Conservation (phyloP, 2,329 filamentous ascomycete species). For the Sporothrix dimorphospora region DNA sequence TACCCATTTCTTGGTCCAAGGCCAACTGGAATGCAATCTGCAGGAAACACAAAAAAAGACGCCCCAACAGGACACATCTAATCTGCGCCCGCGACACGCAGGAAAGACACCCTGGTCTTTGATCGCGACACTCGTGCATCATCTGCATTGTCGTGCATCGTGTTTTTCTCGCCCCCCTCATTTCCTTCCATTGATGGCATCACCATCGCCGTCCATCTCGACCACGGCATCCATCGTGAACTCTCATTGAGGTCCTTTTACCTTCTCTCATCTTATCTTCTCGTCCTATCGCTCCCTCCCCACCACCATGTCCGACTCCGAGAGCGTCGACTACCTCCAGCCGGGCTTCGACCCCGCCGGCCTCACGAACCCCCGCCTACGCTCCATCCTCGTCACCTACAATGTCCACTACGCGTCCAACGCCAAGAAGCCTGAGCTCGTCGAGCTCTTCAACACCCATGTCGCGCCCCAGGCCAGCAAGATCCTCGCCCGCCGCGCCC, state of each 20-base stretch:
- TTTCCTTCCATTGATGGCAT: not conserved
- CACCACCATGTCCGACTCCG: slow-evolving; percentile 63
- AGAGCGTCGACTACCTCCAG: slow-evolving; percentile 78
- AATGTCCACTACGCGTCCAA: slow-evolving; percentile 82
- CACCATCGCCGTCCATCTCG: not conserved
- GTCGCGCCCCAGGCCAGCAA: slow-evolving; percentile 78
- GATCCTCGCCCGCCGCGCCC: slow-evolving; percentile 73
- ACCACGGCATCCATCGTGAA: not conserved
- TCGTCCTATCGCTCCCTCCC: not conserved
- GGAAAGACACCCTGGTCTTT: slow-evolving; percentile 8
- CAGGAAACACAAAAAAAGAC: slow-evolving; percentile 18
- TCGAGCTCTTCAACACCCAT: slow-evolving; percentile 80
- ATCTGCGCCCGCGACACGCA: slow-evolving; percentile 18
- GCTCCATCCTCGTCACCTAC: slow-evolving; percentile 89
- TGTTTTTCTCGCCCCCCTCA: not conserved
- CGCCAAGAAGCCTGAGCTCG: slow-evolving; percentile 87
- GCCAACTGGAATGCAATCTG: slow-evolving; percentile 11
- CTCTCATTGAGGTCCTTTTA: not conserved
- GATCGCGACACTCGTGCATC: slow-evolving; percentile 1
- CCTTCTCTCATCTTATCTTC: not conserved
- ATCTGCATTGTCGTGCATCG: not conserved
- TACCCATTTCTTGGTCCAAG: slow-evolving; percentile 2
- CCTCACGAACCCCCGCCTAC: slow-evolving; percentile 84
- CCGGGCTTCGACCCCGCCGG: slow-evolving; percentile 81
- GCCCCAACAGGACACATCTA: not conserved